Percentiles rank a stretch among this genome's conserved stretches.
phyloP scores from a whole-genome alignment of 345 rosid genomes.

The Brassica rapa region DNA sequence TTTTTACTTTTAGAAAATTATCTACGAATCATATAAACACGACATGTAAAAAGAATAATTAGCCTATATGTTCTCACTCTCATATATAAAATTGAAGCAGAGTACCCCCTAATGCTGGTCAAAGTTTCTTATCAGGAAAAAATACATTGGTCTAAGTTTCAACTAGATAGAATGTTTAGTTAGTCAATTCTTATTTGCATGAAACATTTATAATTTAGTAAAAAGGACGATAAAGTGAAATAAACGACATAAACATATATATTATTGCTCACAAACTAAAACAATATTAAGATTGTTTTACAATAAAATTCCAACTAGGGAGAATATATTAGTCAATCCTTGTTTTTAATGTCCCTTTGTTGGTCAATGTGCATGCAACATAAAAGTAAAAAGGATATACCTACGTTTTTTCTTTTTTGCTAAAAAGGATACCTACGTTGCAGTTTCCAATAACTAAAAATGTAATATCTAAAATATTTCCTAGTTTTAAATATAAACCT shows the following conservation, averaged over 20 bases:
- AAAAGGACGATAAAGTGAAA: not conserved
- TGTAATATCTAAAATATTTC: not conserved
- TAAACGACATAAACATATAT: not conserved
- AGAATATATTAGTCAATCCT: not conserved
- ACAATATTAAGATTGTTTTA: not conserved
- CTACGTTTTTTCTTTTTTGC: not conserved
- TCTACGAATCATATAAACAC: slow-evolving; percentile 5
- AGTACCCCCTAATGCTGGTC: not conserved
- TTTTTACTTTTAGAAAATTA: not conserved
- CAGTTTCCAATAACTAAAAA: not conserved
- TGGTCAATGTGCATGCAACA: not conserved
- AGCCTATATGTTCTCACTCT: not conserved
- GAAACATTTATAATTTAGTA: not conserved
- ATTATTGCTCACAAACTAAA: not conserved
- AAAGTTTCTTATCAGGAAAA: not conserved
- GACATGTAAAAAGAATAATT: not conserved
- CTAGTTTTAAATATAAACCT: not conserved
- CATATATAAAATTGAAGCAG: not conserved
- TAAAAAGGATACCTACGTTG: not conserved
- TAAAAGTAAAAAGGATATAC: not conserved
- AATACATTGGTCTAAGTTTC: not conserved
- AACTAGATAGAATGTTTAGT: not conserved
- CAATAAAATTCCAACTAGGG: not conserved
- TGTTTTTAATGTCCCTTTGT: not conserved
- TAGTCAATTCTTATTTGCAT: not conserved